Evolutionary conservation across 495 filamentous ascomycete genomes (phyloP).

Genomic region (Bombardia bombarda): DNA sequence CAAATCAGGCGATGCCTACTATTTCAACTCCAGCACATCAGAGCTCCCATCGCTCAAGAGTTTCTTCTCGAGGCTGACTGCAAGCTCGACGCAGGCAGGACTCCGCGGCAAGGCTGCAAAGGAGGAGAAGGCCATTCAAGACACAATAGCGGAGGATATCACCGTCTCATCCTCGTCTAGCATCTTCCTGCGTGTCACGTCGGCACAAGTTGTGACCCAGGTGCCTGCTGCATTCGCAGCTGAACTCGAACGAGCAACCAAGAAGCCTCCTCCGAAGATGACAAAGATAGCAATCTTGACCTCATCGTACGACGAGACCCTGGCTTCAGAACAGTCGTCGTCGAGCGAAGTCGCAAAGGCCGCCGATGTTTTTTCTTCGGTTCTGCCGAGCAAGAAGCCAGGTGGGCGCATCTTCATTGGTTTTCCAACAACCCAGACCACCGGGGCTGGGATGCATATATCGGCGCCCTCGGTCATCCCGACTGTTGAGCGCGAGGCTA

Average conservation of each 20-base stretch:
- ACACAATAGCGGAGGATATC: constrained; percentile 57
- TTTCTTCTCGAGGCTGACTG: constrained; percentile 70
- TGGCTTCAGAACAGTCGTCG: constrained; percentile 48
- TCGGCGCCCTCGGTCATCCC: constrained; percentile 97
- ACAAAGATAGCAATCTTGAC: constrained; percentile 82
- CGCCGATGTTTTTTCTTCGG: constrained; percentile 76
- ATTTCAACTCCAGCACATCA: constrained; percentile 7
- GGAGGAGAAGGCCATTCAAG: constrained; percentile 47
- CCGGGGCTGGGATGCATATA: constrained; percentile 88
- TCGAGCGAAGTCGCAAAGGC: constrained; percentile 41
- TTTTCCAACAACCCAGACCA: constrained; percentile 95
- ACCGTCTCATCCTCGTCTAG: constrained; percentile 56
- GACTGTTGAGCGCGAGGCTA: constrained; percentile 95
- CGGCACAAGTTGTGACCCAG: constrained; percentile 68
- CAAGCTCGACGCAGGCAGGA: constrained; percentile 30
- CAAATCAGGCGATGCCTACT: constrained; percentile 29
- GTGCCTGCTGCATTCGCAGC: constrained; percentile 58
- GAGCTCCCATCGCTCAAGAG: constrained; percentile 56
- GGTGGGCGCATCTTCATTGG: constrained; percentile 92
- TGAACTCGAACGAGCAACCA: constrained; percentile 93
- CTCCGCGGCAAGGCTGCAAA: constrained; percentile 38
- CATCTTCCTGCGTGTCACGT: constrained; percentile 82
- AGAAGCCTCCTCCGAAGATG: constrained; percentile 86
- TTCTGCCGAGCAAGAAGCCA: constrained; percentile 73
- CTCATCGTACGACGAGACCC: constrained; percentile 77